Conservation (phyloP, 1,284 basidiomycete genomes). For the Marasmius tenuissimus region DNA sequence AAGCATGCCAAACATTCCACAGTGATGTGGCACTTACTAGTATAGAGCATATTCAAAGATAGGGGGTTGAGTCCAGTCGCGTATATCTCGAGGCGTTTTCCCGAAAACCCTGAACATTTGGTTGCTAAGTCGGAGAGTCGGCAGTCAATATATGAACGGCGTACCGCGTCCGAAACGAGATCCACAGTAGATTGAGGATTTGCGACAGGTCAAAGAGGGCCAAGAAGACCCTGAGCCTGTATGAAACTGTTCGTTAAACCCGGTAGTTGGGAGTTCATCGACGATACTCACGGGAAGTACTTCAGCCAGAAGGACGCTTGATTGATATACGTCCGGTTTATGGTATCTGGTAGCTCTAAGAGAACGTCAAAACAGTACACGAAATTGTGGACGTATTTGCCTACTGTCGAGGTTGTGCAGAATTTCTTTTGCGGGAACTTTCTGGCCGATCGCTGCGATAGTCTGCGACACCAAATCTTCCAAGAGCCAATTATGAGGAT, state of each 20-base stretch:
- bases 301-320: conserved; percentile 92
- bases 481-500: background rate
- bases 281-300: conserved; percentile 76
- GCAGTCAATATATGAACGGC: background rate
- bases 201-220: conserved; percentile 95
- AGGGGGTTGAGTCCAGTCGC: conserved; percentile 95
- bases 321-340: conserved; percentile 81
- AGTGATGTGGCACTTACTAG: conserved; percentile 55
- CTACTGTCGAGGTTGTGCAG: conserved; percentile 65
- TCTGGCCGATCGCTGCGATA: conserved; percentile 66
- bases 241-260: background rate
- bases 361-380: conserved; percentile 7
- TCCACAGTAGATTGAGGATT: conserved; percentile 85
- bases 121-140: background rate
- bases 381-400: conserved; percentile 15
- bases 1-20: conserved; percentile 2
- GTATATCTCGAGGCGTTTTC: conserved; percentile 94
- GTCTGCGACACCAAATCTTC: conserved; percentile 67
- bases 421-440: conserved; percentile 64
- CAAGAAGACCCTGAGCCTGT: conserved; percentile 87
- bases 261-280: background rate
- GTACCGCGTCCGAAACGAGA: conserved; percentile 74
- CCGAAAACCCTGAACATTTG: conserved; percentile 68
- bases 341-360: conserved; percentile 65
- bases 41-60: conserved; percentile 91